phyloP scores from a whole-genome alignment of 257 asterid species.

The Solanum appendiculatum region DNA sequence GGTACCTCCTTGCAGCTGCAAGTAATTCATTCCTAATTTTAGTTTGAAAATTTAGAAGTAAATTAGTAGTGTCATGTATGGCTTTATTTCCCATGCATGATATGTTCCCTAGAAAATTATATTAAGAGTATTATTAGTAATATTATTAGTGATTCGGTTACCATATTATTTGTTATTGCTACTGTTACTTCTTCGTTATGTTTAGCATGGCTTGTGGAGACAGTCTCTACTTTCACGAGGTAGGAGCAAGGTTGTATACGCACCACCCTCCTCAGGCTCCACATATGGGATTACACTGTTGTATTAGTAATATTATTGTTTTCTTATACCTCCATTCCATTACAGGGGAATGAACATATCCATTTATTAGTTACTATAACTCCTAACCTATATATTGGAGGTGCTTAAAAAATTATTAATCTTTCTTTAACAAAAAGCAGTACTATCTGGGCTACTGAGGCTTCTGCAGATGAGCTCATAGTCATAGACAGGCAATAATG shows the following conservation, averaged over 20 bases:
- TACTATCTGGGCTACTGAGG: background rate
- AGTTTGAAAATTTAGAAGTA: background rate
- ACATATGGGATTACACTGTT: background rate
- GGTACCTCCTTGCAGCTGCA: slow-evolving; percentile 70
- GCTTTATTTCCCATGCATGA: background rate
- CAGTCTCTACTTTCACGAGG: background rate
- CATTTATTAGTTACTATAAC: background rate
- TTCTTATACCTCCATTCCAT: background rate
- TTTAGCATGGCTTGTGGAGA: background rate
- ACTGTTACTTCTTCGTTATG: background rate
- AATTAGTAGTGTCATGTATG: background rate
- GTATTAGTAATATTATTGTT: background rate
- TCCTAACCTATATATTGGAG: background rate
- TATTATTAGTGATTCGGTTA: background rate
- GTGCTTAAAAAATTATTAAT: background rate
- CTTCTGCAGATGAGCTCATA: background rate
- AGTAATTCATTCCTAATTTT: background rate
- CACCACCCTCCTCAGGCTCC: background rate
- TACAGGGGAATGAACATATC: background rate
- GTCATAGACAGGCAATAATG: background rate
- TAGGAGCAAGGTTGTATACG: background rate
- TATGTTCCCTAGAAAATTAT: background rate
- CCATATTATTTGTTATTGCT: background rate
- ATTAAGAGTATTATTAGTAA: background rate
- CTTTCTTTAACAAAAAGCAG: background rate